A percentile compares a stretch with the other conserved stretches of the same genome.
Conservation (phyloP, 2,329 filamentous ascomycete genomes). For the Stagonosporopsis chrysanthemi region DNA sequence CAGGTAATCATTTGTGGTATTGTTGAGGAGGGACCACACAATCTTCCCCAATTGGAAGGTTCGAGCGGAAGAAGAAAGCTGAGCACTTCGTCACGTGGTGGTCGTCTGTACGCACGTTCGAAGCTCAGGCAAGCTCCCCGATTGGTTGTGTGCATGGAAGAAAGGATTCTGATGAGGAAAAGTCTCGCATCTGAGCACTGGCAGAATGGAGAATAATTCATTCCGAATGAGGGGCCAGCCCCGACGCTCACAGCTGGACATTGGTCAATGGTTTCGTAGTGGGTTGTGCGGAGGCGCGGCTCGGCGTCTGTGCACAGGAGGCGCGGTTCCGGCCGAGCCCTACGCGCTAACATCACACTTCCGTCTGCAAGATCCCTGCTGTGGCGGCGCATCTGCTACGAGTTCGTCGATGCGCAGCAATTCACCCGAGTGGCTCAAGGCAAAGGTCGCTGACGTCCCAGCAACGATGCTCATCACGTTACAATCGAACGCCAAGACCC, state of each 20-base stretch:
- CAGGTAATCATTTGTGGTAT: neutral
- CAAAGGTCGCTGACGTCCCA: slow-evolving; percentile 1
- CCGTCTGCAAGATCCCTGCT: neutral
- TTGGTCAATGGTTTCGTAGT: neutral
- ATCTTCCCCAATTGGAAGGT: neutral
- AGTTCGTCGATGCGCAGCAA: neutral
- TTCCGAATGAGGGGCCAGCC: neutral
- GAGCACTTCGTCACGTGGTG: neutral
- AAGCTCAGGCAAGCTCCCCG: slow-evolving; percentile 5
- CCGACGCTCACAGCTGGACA: neutral
- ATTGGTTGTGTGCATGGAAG: neutral
- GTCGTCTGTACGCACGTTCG: neutral
- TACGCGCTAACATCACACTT: slow-evolving; percentile 9
- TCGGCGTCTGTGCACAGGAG: neutral
- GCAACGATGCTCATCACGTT: neutral
- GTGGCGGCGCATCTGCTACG: neutral
- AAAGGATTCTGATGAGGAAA: neutral
- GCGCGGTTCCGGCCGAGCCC: no score
- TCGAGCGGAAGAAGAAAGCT: neutral
- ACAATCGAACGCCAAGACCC: neutral
- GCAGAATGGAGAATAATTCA: neutral
- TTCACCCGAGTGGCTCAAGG: slow-evolving; percentile 4
- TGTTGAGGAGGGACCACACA: neutral
- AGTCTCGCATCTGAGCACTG: neutral
- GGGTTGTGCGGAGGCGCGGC: neutral